Conservation (phyloP, 129 eudicot species). For the Solidago caesia region DNA sequence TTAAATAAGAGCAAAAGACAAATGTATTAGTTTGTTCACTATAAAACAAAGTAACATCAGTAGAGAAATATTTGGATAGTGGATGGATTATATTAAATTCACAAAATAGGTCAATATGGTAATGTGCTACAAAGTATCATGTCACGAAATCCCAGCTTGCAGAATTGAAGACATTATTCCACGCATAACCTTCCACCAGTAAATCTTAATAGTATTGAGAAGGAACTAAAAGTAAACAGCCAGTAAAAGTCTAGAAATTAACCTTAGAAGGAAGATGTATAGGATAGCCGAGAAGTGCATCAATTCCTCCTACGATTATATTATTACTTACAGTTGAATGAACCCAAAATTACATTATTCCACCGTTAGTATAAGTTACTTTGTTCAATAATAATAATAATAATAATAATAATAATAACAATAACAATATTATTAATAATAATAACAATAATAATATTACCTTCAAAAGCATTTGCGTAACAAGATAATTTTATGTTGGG, state of each 20-base stretch:
- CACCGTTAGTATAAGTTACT: too few species aligned
- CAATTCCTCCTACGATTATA: constrained; percentile 48
- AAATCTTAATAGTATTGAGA: not conserved
- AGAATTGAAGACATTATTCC: not conserved
- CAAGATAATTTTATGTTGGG: too few species aligned
- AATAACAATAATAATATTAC: too few species aligned
- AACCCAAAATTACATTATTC: too few species aligned
- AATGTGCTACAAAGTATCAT: not conserved
- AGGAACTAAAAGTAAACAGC: constrained; percentile 1
- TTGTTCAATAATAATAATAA: too few species aligned
- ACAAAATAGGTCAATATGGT: not conserved
- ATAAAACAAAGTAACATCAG: constrained; percentile 5
- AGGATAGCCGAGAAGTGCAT: constrained; percentile 50
- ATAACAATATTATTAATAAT: too few species aligned
- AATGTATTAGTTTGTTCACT: constrained; percentile 3
- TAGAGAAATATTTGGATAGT: not conserved
- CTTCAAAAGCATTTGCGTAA: too few species aligned
- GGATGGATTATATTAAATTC: not conserved
- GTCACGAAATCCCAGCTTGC: not conserved
- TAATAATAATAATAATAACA: too few species aligned
- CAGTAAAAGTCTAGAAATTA: constrained; percentile 12
- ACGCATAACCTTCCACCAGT: not conserved
- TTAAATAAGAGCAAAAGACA: not conserved
- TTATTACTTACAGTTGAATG: too few species aligned
- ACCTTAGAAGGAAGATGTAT: constrained; percentile 35